These are phyloP conservation scores for Condylostoma magnum DNA, from an alignment of 169 alveolate species.

Conservation along the genomic window DNA sequence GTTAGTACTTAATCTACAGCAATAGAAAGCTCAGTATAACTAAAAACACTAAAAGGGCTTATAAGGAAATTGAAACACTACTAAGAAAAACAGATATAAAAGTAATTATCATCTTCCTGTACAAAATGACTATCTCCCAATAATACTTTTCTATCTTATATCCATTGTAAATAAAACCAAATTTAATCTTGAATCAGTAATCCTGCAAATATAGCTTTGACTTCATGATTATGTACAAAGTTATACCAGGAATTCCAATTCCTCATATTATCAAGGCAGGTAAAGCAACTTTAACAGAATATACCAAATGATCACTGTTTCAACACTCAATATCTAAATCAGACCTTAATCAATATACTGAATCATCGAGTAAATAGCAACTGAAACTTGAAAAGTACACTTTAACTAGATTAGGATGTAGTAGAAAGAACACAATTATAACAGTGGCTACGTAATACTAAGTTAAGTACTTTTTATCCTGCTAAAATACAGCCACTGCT, in stretches of 20 bases:
- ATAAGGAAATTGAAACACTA: background rate
- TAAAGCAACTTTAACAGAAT: background rate
- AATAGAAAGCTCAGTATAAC: constrained; percentile 17
- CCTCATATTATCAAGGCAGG: background rate
- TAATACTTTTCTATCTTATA: constrained; percentile 7
- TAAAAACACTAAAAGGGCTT: constrained; percentile 27
- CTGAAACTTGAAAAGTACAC: constrained; percentile 31
- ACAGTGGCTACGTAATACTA: constrained; percentile 36
- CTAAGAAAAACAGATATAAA: constrained; percentile 30
- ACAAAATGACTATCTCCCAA: constrained; percentile 47
- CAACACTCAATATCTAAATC: background rate
- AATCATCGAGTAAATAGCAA: constrained; percentile 32
- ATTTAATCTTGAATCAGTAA: background rate
- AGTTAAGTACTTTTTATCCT: too few relatives aligned
- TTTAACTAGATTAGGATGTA: constrained; percentile 46
- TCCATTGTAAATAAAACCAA: constrained; percentile 16
- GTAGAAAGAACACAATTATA: constrained; percentile 40
- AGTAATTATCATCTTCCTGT: constrained; percentile 33
- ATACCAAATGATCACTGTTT: background rate
- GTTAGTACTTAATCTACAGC: constrained; percentile 23
- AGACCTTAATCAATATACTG: background rate
- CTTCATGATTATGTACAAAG: background rate
- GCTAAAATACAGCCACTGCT: too few relatives aligned
- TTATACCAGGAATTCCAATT: background rate
- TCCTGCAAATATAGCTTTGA: background rate